Evolutionary conservation across 148 eudicot genomes (phyloP), one percentile per base, ranked within the genome.

Genomic region (Cornus florida): DNA sequence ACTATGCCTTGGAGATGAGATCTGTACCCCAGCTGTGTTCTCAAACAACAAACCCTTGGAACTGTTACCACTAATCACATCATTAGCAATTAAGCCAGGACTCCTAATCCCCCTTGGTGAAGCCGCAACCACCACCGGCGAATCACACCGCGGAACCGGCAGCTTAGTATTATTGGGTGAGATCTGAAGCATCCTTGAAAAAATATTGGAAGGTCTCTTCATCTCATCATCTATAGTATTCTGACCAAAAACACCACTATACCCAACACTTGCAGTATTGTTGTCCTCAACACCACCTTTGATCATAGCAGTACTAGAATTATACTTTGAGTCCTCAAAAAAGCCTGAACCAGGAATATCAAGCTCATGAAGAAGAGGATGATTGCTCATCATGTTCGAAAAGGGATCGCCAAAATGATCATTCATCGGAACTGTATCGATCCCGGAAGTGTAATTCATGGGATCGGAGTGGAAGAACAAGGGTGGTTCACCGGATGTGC

Each of bases 1-100:
- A 83, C 89, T 83, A 85, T 84, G 90, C 41, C 87, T 86, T 78
- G 92, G 90, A 56, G 94, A 90, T 50, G 98, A 88, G 89, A 93
- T 93, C 93, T 90, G 87, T 53, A 86, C 67, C 10, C 80, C 86
- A 48, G 19, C 14, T 0, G 81, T n/a, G 57, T 46, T 84, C 73
- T 88, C 88, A 74, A 83, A 48, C 67, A 81, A 75, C 78, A 84
- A 77, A 68, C 56, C 67, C 35, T 75, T 81, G 16, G 82, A 71
- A 23, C 69, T 73, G 46, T 64, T 77, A 16, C 71, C 69, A 74
- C 60, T 71, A 70, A 87, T 84, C 77, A 83, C 13, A 28, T 75
- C 71, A 41, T 71, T 72, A 53, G 82, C 19, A 41, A 82, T 17
- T 59, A 79, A 69, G 0, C 76, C 46, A 75, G 79, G 23, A 56